A percentile compares a stretch with the other conserved stretches of the same genome.
Conservation (phyloP, 176 grass and related monocot species). For the Aegilops umbellulata region DNA sequence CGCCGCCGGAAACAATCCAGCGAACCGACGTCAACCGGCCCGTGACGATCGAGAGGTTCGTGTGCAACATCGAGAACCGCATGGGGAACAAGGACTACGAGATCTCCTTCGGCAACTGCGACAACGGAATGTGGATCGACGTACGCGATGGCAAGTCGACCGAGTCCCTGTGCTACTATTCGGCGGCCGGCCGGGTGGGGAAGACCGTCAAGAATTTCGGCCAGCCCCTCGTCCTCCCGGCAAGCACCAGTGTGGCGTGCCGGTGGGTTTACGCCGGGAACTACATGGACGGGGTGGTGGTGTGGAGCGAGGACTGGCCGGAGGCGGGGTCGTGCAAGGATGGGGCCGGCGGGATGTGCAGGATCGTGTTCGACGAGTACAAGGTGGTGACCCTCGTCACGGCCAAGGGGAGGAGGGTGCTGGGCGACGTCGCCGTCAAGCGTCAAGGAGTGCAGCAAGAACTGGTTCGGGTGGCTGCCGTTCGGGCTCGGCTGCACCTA, state of each 20-base stretch:
- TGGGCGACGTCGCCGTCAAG: slow-evolving; percentile 17
- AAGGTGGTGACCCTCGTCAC: slow-evolving; percentile 26
- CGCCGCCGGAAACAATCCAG: no score
- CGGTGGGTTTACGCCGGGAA: slow-evolving; percentile 6
- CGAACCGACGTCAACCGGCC: no score
- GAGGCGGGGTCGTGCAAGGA: slow-evolving; percentile 24
- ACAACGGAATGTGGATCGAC: no score
- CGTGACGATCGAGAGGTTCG: neutral
- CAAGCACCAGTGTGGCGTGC: neutral
- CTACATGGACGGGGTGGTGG: slow-evolving; percentile 2
- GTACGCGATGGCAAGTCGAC: neutral
- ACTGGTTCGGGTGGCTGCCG: neutral
- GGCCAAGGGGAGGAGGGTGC: neutral
- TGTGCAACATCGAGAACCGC: slow-evolving; percentile 18
- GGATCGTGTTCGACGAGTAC: slow-evolving; percentile 18
- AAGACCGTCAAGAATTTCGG: neutral
- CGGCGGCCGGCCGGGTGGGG: neutral
- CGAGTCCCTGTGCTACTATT: neutral
- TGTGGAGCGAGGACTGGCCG: slow-evolving; percentile 28
- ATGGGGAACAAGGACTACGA: neutral
- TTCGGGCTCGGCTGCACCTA: neutral
- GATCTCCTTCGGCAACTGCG: neutral
- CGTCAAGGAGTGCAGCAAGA: slow-evolving; percentile 20
- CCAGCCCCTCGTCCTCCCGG: no score
- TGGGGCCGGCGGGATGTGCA: neutral